These are phyloP conservation scores for Alisma plantagoaquatica DNA, from an alignment of 106 monocot species.

Conservation along the genomic window DNA sequence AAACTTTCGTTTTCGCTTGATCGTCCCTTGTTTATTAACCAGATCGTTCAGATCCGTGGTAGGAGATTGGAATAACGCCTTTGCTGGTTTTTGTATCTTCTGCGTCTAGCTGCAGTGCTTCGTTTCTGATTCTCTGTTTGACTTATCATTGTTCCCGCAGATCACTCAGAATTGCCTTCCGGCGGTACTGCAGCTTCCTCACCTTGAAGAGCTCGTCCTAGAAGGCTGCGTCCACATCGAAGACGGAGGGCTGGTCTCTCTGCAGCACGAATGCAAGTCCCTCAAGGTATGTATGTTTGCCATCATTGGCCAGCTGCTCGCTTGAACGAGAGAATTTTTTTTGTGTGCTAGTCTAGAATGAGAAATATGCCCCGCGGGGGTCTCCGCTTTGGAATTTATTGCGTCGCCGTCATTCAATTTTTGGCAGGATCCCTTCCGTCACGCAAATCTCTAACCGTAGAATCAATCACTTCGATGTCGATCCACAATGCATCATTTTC, in stretches of 20 bases:
- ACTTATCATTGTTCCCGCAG: conserved; percentile 22
- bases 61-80: not conserved
- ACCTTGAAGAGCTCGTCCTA: conserved; percentile 43
- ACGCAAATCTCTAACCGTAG: not conserved
- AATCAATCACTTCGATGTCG: not conserved
- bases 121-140: conserved; percentile 1
- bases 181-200: conserved; percentile 32
- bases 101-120: not conserved
- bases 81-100: not conserved
- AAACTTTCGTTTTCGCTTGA: not conserved
- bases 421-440: too few relatives aligned
- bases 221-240: conserved; percentile 46
- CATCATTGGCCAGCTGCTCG: not conserved
- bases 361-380: not conserved
- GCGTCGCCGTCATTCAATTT: too few relatives aligned
- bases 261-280: conserved; percentile 45
- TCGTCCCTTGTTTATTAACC: not conserved
- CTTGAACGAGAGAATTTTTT: not conserved
- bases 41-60: not conserved
- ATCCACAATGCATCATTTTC: too few relatives aligned
- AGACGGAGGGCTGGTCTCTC: conserved; percentile 26
- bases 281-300: conserved; percentile 33
- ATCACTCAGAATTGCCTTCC: conserved; percentile 60
- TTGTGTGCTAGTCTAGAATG: not conserved
- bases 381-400: not conserved